Base-by-base conservation (phyloP, 2,329 filamentous ascomycete species). In the Podosphaera fusca region DNA sequence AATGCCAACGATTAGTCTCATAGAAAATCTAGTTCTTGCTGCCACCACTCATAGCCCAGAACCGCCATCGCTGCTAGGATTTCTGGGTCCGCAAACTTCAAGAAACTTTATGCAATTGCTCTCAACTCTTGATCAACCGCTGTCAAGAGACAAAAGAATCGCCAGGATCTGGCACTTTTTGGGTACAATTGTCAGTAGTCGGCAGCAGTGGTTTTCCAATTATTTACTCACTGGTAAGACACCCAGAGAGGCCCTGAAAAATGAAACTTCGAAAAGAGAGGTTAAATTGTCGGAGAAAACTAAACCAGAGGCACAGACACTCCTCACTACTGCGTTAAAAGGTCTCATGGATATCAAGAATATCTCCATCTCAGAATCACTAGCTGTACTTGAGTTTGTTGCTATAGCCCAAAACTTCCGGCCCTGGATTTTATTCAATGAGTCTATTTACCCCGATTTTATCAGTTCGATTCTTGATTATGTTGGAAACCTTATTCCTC, bases 151-250 rank as follows among this genome's bases (percentile, higher is more conserved):
- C 1, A 68, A 74, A 4, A 78, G 87, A 56, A 79, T 84, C 46
- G 77, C 79, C 47, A 74, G 75, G 6, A 83, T 87, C 29, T 98
- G 90, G 92, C 80, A 79, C 58, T 82, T 98, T 65, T 80, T 96
- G 56, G 85, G 89, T 2, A 82, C 84, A 2, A 83, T 96, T 52
- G 79, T 98, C 59, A 84, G 85, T 62, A 89, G 87, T 67, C 82
- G 87, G 60, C 92, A 98, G 67, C 89, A 95, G 66, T 96, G 90
- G 86, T 86, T 98, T 72, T 87, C 90, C 0, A 87, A 95, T 60
- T 94, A 89, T 66, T 75, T 98, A 7, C 79, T 96, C 45, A 95
- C 88, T 5, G 92, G 89, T 30, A 84, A 82, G 65, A 87, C 87
- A 0, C 88, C 90, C 3, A 80, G 85, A 60, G 81, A 92, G 63